These are phyloP conservation scores for Auricularia heimuer DNA, from an alignment of 768 basidiomycete species.

Conservation along the genomic window DNA sequence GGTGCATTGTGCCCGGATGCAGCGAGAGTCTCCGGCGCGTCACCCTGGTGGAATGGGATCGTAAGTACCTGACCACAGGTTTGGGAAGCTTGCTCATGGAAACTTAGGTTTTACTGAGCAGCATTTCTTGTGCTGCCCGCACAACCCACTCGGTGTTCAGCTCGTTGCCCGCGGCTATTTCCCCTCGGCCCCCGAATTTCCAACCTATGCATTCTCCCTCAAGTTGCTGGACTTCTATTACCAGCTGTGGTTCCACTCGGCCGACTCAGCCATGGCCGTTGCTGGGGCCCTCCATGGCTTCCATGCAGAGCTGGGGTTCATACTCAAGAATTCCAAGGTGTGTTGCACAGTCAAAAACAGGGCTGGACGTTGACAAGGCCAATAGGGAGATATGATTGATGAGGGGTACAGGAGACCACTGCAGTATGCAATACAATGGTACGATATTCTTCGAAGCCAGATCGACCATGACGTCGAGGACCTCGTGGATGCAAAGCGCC, in stretches of 20 bases:
- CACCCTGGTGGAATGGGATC: no score
- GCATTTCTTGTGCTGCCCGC: not conserved
- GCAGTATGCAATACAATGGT: conserved; percentile 21
- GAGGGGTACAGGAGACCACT: conserved; percentile 25
- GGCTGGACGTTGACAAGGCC: not conserved
- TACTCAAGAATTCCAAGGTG: conserved; percentile 12
- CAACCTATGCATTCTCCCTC: conserved; percentile 15
- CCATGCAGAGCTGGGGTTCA: conserved; percentile 21
- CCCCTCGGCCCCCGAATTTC: conserved; percentile 18
- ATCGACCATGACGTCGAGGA: conserved; percentile 11
- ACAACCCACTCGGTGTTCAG: not conserved
- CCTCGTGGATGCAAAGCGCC: not conserved
- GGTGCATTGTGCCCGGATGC: no score
- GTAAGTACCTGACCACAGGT: no score
- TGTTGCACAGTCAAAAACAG: not conserved
- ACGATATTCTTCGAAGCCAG: conserved; percentile 12
- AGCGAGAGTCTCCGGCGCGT: no score
- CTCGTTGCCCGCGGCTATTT: conserved; percentile 18
- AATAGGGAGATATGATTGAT: conserved; percentile 15
- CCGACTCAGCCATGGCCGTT: conserved; percentile 25
- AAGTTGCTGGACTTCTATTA: conserved; percentile 25
- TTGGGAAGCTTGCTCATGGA: no score
- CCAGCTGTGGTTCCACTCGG: conserved; percentile 27
- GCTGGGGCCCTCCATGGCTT: conserved; percentile 20
- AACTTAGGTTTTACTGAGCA: not conserved